These are phyloP conservation scores for Oehlia diaphana DNA, from an alignment of 192 early-diverging fungal genomes.

Conservation along the genomic window DNA sequence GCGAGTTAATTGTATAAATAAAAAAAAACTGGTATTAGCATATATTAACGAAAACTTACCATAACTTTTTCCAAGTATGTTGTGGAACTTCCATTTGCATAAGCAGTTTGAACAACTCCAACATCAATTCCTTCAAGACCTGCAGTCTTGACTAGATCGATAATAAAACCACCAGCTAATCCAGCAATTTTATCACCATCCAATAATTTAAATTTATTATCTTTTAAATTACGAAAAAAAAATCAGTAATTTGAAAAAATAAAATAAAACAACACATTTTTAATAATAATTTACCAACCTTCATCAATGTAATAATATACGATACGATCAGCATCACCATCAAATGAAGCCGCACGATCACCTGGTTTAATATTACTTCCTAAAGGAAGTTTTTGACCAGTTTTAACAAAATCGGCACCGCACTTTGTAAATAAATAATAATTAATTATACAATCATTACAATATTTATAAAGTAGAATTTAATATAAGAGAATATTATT, in stretches of 20 bases:
- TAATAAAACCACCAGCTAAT: constrained; percentile 91
- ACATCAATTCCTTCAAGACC: constrained; percentile 78
- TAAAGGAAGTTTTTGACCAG: constrained; percentile 75
- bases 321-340: constrained; percentile 98
- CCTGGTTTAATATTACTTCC: constrained; percentile 64
- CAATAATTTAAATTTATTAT: constrained; percentile 81
- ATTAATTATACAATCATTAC: no score
- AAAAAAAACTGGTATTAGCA: neutral
- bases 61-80: constrained; percentile 86
- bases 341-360: constrained; percentile 86
- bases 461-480: neutral
- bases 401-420: constrained; percentile 99
- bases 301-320: constrained; percentile 92
- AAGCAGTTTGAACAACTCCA: constrained; percentile 98
- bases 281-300: constrained; percentile 39
- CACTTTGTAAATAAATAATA: constrained; percentile 47
- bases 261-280: no score
- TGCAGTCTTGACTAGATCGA: constrained; percentile 82
- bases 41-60: constrained; percentile 44
- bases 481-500: constrained; percentile 22
- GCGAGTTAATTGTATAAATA: no score
- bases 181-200: constrained; percentile 99
- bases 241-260: neutral
- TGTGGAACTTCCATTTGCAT: constrained; percentile 97
- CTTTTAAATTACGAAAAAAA: constrained; percentile 33